Conservation (phyloP, 2,329 filamentous ascomycete species). For the Colletotrichum liaoningense region DNA sequence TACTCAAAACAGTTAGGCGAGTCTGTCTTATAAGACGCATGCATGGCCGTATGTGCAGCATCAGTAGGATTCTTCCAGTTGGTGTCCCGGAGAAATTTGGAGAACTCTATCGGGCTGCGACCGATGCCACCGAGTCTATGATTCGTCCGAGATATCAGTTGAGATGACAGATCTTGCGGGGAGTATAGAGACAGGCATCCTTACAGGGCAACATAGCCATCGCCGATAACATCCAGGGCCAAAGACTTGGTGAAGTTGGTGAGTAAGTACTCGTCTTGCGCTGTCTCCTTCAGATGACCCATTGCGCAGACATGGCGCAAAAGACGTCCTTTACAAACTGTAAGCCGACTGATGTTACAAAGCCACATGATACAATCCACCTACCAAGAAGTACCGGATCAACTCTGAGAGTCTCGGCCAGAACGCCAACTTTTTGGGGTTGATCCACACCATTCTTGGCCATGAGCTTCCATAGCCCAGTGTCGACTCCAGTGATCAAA, state of each 20-base stretch:
- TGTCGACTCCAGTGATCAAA: conserved; percentile 46
- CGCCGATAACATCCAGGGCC: conserved; percentile 47
- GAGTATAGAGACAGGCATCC: conserved; percentile 1
- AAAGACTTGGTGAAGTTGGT: conserved; percentile 52
- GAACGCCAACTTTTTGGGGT: conserved; percentile 45
- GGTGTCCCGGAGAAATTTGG: conserved; percentile 43
- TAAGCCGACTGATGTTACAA: not conserved
- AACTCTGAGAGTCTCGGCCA: conserved; percentile 44
- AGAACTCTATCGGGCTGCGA: conserved; percentile 41
- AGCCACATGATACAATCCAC: rapidly evolving
- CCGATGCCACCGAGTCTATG: conserved; percentile 22
- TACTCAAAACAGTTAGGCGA: conserved; percentile 50
- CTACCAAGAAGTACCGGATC: conserved; percentile 35
- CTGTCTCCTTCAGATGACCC: conserved; percentile 51
- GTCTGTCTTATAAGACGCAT: conserved; percentile 48
- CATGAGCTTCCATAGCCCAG: conserved; percentile 49
- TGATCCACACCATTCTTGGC: conserved; percentile 40
- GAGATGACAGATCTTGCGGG: not conserved
- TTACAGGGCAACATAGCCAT: conserved; percentile 47
- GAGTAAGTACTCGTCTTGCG: conserved; percentile 47
- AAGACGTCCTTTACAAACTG: conserved; percentile 39
- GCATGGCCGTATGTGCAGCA: conserved; percentile 43
- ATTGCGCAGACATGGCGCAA: conserved; percentile 52
- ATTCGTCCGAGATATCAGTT: not conserved
- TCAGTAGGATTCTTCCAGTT: conserved; percentile 45